A percentile compares a stretch with the other conserved stretches of the same genome.
Evolutionary conservation across 768 basidiomycete species (phyloP).

Genomic region (Serendipita vermifera): DNA sequence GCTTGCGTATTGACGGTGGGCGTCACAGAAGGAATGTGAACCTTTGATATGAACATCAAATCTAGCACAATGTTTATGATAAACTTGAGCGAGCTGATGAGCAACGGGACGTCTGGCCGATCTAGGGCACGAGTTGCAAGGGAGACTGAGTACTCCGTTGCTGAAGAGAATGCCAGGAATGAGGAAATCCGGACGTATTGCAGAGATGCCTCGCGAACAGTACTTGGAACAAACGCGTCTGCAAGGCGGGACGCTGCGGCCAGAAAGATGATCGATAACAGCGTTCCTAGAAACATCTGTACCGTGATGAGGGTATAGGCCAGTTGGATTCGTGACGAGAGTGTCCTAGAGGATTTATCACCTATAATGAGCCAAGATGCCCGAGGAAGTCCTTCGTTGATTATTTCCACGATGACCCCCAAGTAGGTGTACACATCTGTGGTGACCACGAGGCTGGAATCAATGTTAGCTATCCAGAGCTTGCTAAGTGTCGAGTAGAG

Average conservation of each 20-base stretch:
- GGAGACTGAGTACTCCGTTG: conserved; percentile 13
- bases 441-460: conserved; percentile 14
- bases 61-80: conserved; percentile 16
- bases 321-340: conserved; percentile 9
- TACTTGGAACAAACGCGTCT: conserved; percentile 15
- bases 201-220: conserved; percentile 12
- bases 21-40: conserved; percentile 9
- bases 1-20: conserved; percentile 16
- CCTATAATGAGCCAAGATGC: conserved; percentile 15
- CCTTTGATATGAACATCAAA: conserved; percentile 16
- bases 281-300: conserved; percentile 14
- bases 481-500: conserved; percentile 18
- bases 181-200: conserved; percentile 16
- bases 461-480: conserved; percentile 18
- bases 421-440: conserved; percentile 17
- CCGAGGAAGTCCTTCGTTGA: conserved; percentile 18
- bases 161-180: conserved; percentile 12
- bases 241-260: conserved; percentile 14
- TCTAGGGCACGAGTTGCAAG: conserved; percentile 16
- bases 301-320: conserved; percentile 15
- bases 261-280: conserved; percentile 17
- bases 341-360: conserved; percentile 10
- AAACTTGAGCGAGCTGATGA: conserved; percentile 12
- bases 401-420: conserved; percentile 14
- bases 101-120: conserved; percentile 16